Conservation (phyloP, 2,329 filamentous ascomycete species). For the Epichloe amarillans region DNA sequence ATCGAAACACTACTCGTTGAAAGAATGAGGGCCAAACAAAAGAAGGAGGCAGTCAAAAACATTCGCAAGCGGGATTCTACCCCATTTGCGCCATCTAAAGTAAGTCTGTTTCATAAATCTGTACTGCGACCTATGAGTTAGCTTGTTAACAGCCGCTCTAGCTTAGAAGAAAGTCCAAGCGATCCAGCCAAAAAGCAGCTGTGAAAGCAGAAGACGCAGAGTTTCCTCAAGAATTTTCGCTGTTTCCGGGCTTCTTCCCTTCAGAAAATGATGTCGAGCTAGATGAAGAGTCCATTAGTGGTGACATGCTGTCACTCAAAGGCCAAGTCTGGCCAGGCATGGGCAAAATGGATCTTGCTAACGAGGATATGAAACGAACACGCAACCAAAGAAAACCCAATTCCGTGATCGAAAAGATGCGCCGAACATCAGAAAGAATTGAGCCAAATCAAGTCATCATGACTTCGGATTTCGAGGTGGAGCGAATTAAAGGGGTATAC, state of each 20-base stretch:
- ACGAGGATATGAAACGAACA: slow-evolving; percentile 56
- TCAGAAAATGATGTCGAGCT: slow-evolving; percentile 17
- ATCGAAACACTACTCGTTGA: slow-evolving; percentile 65
- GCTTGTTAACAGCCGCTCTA: slow-evolving; percentile 3
- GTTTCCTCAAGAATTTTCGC: slow-evolving; percentile 12
- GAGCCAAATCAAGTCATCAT: slow-evolving; percentile 54
- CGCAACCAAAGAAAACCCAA: slow-evolving; percentile 66
- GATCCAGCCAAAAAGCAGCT: slow-evolving; percentile 8
- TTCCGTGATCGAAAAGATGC: slow-evolving; percentile 56
- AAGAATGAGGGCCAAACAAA: slow-evolving; percentile 63
- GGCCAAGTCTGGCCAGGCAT: slow-evolving; percentile 66
- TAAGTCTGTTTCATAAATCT: neutral
- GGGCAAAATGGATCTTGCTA: slow-evolving; percentile 70
- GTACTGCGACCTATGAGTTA: neutral
- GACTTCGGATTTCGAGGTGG: slow-evolving; percentile 34
- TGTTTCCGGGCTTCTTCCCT: slow-evolving; percentile 16
- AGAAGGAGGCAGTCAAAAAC: slow-evolving; percentile 46
- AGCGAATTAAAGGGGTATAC: slow-evolving; percentile 44
- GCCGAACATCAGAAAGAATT: slow-evolving; percentile 48
- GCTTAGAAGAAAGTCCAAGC: slow-evolving; percentile 19
- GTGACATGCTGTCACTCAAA: slow-evolving; percentile 40
- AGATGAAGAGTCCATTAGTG: slow-evolving; percentile 14
- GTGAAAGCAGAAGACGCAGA: slow-evolving; percentile 19
- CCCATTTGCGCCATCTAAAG: slow-evolving; percentile 12
- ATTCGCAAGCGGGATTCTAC: slow-evolving; percentile 22